A percentile compares a stretch with the other conserved stretches of the same genome.
Conservation (phyloP, 352 stramenopile species). For the Phytophthora fragariaefolia region DNA sequence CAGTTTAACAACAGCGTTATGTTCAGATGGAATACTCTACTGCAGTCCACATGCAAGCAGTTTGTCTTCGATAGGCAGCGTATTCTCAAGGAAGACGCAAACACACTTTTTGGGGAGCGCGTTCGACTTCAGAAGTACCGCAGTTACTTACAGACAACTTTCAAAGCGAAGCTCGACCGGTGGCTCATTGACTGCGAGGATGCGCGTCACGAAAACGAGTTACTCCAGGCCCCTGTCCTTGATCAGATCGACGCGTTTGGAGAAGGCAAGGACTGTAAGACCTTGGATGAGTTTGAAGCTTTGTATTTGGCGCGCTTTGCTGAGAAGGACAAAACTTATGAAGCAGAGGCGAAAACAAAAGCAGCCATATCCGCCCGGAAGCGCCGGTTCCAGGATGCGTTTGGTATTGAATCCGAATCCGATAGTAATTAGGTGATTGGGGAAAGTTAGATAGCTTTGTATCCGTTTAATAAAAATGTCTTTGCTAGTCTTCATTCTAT, state of each 20-base stretch:
- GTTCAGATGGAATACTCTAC: no score
- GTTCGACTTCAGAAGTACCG: not conserved
- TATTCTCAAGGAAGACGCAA: no score
- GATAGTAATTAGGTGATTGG: no score
- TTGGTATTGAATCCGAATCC: slow-evolving; percentile 11
- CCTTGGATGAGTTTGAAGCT: slow-evolving; percentile 2
- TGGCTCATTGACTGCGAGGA: not conserved
- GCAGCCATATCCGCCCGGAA: not conserved
- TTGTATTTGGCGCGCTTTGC: not conserved
- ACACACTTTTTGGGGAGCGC: no score
- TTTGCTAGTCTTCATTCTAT: no score
- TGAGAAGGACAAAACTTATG: slow-evolving; percentile 9
- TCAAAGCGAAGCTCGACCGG: not conserved
- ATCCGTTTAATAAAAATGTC: no score
- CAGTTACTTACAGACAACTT: not conserved
- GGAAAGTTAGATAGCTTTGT: no score
- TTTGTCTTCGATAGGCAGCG: no score
- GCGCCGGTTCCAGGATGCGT: not conserved
- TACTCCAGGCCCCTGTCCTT: not conserved
- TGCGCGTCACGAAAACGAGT: not conserved
- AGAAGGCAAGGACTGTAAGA: not conserved
- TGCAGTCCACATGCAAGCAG: no score
- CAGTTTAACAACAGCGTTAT: no score
- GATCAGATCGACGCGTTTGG: slow-evolving; percentile 13
- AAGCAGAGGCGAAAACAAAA: slow-evolving; percentile 6